Percentiles rank a stretch among this genome's conserved stretches.
Conservation (phyloP, 116 monocot genomes). For the Posidonia oceanica region DNA sequence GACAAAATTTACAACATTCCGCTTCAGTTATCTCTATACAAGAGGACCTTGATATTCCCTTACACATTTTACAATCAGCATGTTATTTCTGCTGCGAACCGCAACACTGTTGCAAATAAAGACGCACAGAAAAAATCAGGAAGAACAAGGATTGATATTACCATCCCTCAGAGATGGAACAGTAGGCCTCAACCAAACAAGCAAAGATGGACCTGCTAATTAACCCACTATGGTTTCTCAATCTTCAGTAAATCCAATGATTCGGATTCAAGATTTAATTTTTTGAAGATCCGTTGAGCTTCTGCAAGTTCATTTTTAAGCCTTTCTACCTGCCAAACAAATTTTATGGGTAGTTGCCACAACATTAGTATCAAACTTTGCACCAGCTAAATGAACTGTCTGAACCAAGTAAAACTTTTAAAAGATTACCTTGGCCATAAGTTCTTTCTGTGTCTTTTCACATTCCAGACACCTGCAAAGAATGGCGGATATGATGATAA, state of each 20-base stretch:
- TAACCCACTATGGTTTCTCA: not conserved
- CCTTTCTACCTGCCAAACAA: not conserved
- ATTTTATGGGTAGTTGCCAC: too few relatives aligned
- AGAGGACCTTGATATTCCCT: too few relatives aligned
- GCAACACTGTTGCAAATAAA: too few relatives aligned
- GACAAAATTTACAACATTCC: too few relatives aligned
- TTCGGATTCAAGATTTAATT: not conserved
- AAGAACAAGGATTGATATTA: too few relatives aligned
- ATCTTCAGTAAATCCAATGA: not conserved
- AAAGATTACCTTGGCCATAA: slow-evolving; percentile 25
- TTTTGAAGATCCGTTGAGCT: not conserved
- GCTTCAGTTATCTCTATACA: too few relatives aligned
- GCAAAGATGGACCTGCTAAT: not conserved
- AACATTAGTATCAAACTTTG: not conserved
- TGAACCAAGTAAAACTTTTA: not conserved
- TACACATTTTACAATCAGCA: too few relatives aligned
- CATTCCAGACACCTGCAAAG: slow-evolving; percentile 26
- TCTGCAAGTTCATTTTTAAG: slow-evolving; percentile 8
- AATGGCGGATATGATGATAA: not conserved
- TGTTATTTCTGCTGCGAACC: too few relatives aligned
- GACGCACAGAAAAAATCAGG: too few relatives aligned
- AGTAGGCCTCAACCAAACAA: not conserved
- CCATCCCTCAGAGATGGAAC: too few relatives aligned
- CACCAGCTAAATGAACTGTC: too few relatives aligned
- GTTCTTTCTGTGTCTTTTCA: slow-evolving; percentile 25